Base-by-base conservation (phyloP, 306 rosid species). In the Gillenia trifoliata region DNA sequence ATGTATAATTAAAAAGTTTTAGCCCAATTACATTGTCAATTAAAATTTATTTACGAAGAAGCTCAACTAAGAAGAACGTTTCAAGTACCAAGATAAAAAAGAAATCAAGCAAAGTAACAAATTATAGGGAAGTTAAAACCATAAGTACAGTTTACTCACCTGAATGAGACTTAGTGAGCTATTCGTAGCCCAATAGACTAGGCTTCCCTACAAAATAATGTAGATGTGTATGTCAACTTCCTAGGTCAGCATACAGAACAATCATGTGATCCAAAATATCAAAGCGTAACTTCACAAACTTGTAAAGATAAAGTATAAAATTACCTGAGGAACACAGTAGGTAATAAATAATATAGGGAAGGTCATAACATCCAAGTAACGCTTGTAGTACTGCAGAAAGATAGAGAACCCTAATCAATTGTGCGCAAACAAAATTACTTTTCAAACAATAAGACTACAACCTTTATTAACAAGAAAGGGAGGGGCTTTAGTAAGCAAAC, bases 281-380 rank as follows among this genome's bases (percentile, higher is more conserved):
- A 29, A 54, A 57, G 50, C 52, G 56, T 69, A 70, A 68, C 23
- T 61, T 60, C 64, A 72, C 74, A 73, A 77, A 55, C 25, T 66
- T 55, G 33, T 16, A 29, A 72, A 76, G 26, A 54, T 4, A 36
- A 57, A 61, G 41, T 73, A 72, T 59, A 79, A 28, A 78, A 36
- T 71, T 90, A 94, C 98, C 97, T 94, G 94, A 65, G 98, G 98
- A 79, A 94, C 66, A 85, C 82, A 80, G 79, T 78, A 89, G 73
- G 81, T 86, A 72, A 69, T 67, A 60, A 73, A 68, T 77, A 72
- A 68, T 25, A 91, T 30, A 56, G 95, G 92, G 66, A 91, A 17
- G 0, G 98, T 83, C 67, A 94, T 78, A 78, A 87, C 47, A 76
- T 92, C 71, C 89, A 91, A 75, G 74, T 85, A 91, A 70, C 52